A percentile compares a stretch with the other conserved stretches of the same genome.
phyloP scores from a whole-genome alignment of 106 monocot genomes.

The Chionographis japonica region DNA sequence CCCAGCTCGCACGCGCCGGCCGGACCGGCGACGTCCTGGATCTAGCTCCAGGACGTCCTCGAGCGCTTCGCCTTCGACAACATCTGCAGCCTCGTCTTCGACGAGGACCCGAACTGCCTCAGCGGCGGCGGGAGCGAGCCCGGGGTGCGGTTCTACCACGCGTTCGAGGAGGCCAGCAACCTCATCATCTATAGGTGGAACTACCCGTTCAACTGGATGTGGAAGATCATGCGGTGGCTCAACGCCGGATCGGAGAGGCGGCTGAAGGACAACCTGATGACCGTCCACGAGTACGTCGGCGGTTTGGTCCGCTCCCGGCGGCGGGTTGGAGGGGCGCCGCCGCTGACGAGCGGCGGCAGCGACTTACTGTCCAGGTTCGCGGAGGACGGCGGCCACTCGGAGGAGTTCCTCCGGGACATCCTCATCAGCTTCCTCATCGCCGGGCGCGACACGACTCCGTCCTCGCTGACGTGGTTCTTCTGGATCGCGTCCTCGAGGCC shows the following conservation, averaged over 20 bases:
- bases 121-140: slow-evolving; percentile 20
- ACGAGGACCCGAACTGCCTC: slow-evolving; percentile 25
- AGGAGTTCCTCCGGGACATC: slow-evolving; percentile 26
- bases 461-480: slow-evolving; percentile 75
- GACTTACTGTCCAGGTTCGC: slow-evolving; percentile 60
- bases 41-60: slow-evolving; percentile 36
- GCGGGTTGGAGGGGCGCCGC: no score
- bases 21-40: neutral
- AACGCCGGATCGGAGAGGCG: neutral
- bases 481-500: slow-evolving; percentile 32
- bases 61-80: slow-evolving; percentile 33
- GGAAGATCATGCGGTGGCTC: slow-evolving; percentile 28
- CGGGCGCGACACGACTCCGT: slow-evolving; percentile 64
- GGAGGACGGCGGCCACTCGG: slow-evolving; percentile 28
- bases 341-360: slow-evolving; percentile 8
- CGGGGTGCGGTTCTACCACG: slow-evolving; percentile 30
- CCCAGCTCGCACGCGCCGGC: slow-evolving; percentile 3
- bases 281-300: slow-evolving; percentile 6
- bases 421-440: slow-evolving; percentile 60
- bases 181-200: slow-evolving; percentile 15
- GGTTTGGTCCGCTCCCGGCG: no score
- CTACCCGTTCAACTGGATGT: slow-evolving; percentile 4
- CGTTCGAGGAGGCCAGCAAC: slow-evolving; percentile 29
- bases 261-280: slow-evolving; percentile 9
- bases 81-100: slow-evolving; percentile 37